Percentiles rank a stretch among this genome's conserved stretches.
Evolutionary conservation across 73 alveolate species (phyloP).

Genomic region (Paramecium biaurelia): DNA sequence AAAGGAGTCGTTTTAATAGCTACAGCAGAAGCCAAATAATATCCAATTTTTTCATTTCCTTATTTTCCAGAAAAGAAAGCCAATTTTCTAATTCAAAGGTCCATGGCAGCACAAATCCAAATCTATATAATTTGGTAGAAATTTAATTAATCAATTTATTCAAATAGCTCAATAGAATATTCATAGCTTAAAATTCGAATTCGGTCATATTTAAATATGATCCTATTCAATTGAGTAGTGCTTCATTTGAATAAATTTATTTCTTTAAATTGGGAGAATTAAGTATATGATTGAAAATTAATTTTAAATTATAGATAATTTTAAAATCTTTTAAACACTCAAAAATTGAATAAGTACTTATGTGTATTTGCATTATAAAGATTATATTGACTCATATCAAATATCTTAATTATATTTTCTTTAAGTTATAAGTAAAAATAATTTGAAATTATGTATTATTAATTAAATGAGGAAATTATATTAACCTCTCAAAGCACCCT

Average conservation of each 20-base stretch:
- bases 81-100: background rate
- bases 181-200: background rate
- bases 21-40: background rate
- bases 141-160: background rate
- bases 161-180: background rate
- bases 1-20: background rate
- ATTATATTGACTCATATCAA: background rate
- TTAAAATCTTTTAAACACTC: background rate
- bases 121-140: background rate
- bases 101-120: background rate
- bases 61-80: conserved; percentile 5
- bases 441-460: background rate
- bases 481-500: background rate
- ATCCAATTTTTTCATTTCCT: background rate
- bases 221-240: background rate
- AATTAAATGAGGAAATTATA: conserved; percentile 1
- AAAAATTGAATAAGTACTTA: background rate
- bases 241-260: background rate
- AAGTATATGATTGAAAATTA: background rate
- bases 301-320: background rate
- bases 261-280: background rate
- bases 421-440: background rate
- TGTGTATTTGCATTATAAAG: background rate
- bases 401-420: background rate
- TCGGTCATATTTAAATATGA: background rate